phyloP scores from a whole-genome alignment of 2,329 filamentous ascomycete species.

The Xylariaceae sp. region DNA sequence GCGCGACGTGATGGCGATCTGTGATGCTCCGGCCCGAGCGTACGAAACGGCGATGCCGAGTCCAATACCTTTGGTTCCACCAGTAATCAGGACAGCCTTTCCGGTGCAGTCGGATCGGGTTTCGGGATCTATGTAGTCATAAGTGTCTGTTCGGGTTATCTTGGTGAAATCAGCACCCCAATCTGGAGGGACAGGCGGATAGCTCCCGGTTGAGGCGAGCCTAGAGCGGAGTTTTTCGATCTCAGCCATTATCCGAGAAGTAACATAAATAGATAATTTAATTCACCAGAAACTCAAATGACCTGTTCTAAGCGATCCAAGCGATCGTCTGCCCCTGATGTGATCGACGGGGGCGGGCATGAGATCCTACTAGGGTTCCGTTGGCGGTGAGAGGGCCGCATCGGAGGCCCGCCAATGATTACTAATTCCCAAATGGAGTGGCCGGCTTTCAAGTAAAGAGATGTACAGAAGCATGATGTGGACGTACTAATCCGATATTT shows the following conservation, averaged over 20 bases:
- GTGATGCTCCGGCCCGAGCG: slow-evolving; percentile 48
- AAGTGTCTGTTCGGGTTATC: slow-evolving; percentile 46
- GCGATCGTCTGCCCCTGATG: too few relatives aligned
- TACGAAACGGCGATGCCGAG: slow-evolving; percentile 51
- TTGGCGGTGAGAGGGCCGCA: too few relatives aligned
- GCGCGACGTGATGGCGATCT: slow-evolving; percentile 52
- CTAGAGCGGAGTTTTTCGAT: background rate
- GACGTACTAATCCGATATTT: too few relatives aligned
- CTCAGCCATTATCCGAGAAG: slow-evolving; percentile 1
- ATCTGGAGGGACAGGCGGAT: slow-evolving; percentile 8
- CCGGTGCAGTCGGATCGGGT: slow-evolving; percentile 35
- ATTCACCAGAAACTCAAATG: too few relatives aligned
- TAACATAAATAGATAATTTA: too few relatives aligned
- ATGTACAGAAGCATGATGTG: too few relatives aligned
- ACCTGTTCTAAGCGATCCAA: too few relatives aligned
- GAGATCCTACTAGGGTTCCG: too few relatives aligned
- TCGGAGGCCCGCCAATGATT: too few relatives aligned
- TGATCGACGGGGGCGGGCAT: too few relatives aligned
- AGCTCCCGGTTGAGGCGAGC: background rate
- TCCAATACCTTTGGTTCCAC: slow-evolving; percentile 53
- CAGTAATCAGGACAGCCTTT: slow-evolving; percentile 48
- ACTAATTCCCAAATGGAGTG: too few relatives aligned
- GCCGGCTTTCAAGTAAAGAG: too few relatives aligned
- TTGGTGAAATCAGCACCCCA: slow-evolving; percentile 25
- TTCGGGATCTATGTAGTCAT: slow-evolving; percentile 45